A percentile compares a stretch with the other conserved stretches of the same genome.
phyloP scores from a whole-genome alignment of 2,329 filamentous ascomycete species.

The Pseudocercospora musae region DNA sequence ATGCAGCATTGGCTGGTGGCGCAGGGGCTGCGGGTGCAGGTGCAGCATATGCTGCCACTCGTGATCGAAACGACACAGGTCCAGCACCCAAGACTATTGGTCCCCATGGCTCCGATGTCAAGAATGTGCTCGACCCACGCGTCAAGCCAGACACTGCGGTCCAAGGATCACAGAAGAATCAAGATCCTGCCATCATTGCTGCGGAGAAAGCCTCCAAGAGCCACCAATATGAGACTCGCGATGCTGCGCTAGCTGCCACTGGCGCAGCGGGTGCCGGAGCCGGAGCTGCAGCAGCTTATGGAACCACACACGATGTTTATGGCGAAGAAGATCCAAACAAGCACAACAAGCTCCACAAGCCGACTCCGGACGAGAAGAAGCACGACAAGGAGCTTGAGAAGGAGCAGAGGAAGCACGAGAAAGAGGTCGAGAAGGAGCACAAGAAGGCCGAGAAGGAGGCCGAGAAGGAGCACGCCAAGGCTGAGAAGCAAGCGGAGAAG shows the following conservation, averaged over 20 bases:
- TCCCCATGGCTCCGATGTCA: constrained; percentile 29
- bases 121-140: constrained; percentile 26
- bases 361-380: constrained; percentile 16
- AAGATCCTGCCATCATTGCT: not conserved
- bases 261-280: constrained; percentile 20
- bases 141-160: constrained; percentile 29
- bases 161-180: not conserved
- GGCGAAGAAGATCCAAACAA: constrained; percentile 21
- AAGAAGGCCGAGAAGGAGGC: constrained; percentile 24
- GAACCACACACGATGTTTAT: constrained; percentile 12
- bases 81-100: constrained; percentile 28
- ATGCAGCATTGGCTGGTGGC: not conserved
- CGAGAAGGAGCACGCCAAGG: constrained; percentile 25
- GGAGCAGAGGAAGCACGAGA: constrained; percentile 17
- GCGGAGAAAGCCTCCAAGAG: constrained; percentile 7
- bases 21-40: constrained; percentile 34
- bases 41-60: constrained; percentile 13
- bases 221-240: constrained; percentile 30
- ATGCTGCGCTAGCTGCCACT: constrained; percentile 30
- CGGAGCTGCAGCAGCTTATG: constrained; percentile 1
- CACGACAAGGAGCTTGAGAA: constrained; percentile 24
- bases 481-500: constrained; percentile 3
- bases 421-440: constrained; percentile 8
- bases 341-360: constrained; percentile 19
- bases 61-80: constrained; percentile 13